These are phyloP conservation scores for Trichopus zeylanicus DNA, from an alignment of 116 monocot species.

Conservation along the genomic window DNA sequence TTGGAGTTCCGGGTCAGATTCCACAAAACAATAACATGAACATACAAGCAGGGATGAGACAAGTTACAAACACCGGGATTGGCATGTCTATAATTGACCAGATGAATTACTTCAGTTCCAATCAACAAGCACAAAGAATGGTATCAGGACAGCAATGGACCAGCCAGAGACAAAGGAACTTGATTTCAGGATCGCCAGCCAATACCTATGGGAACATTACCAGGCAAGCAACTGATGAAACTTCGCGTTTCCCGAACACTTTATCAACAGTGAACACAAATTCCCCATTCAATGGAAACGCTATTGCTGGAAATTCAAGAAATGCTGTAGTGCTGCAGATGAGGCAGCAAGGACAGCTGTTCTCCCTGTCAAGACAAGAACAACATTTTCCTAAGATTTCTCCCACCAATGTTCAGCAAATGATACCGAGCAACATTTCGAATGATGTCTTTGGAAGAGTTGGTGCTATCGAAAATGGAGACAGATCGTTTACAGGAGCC, in stretches of 20 bases:
- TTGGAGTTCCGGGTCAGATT: constrained; percentile 15
- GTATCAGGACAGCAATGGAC: constrained; percentile 7
- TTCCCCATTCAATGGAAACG: constrained; percentile 10
- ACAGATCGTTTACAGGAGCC: neutral
- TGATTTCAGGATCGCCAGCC: neutral
- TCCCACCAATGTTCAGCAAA: constrained; percentile 4
- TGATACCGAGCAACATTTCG: constrained; percentile 1
- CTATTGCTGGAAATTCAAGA: neutral
- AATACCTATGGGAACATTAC: constrained; percentile 8
- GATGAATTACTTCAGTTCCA: constrained; percentile 6
- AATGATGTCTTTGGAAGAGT: neutral
- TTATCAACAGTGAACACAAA: constrained; percentile 7
- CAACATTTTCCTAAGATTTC: constrained; percentile 8
- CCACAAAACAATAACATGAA: constrained; percentile 1
- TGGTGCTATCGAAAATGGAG: neutral
- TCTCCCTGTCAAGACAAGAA: constrained; percentile 9
- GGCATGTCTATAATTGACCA: constrained; percentile 8
- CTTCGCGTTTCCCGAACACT: neutral
- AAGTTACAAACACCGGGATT: neutral
- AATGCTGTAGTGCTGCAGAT: constrained; percentile 14
- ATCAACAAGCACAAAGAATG: constrained; percentile 6
- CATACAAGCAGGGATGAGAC: constrained; percentile 5
- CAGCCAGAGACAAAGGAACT: constrained; percentile 8
- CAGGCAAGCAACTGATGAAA: constrained; percentile 4
- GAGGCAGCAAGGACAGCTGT: constrained; percentile 15